These are phyloP conservation scores for Populus simonii DNA, from an alignment of 345 rosid genomes.

Conservation along the genomic window DNA sequence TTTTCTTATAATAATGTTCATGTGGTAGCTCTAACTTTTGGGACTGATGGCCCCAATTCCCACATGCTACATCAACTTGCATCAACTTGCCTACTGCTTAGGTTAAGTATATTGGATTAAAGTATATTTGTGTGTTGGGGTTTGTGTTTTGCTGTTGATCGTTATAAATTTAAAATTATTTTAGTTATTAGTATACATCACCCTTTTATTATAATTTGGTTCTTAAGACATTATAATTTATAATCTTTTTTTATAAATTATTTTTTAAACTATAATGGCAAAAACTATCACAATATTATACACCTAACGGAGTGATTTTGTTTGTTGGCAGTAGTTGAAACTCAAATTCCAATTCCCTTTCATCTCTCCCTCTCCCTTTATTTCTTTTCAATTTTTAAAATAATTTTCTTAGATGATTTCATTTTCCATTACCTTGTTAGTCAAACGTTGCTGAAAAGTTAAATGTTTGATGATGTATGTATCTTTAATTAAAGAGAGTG, in stretches of 20 bases:
- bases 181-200: no score
- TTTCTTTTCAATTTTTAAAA: background rate
- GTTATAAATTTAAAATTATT: no score
- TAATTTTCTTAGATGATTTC: background rate
- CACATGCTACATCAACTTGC: constrained; percentile 17
- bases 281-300: no score
- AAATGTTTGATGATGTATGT: background rate
- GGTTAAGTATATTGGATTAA: background rate
- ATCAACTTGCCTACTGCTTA: constrained; percentile 14
- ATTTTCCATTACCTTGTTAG: constrained; percentile 1
- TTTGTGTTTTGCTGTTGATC: background rate
- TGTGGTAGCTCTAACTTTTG: constrained; percentile 16
- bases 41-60: constrained; percentile 26
- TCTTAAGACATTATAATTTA: no score
- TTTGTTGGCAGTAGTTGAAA: background rate
- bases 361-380: background rate
- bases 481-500: constrained; percentile 1
- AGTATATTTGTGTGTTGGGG: no score
- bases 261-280: no score
- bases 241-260: no score
- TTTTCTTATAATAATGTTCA: background rate
- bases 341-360: background rate
- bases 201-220: no score
- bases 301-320: background rate
- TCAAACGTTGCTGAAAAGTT: constrained; percentile 29